phyloP scores from a whole-genome alignment of 495 filamentous ascomycete genomes.

The Jackrogersella multiformis region DNA sequence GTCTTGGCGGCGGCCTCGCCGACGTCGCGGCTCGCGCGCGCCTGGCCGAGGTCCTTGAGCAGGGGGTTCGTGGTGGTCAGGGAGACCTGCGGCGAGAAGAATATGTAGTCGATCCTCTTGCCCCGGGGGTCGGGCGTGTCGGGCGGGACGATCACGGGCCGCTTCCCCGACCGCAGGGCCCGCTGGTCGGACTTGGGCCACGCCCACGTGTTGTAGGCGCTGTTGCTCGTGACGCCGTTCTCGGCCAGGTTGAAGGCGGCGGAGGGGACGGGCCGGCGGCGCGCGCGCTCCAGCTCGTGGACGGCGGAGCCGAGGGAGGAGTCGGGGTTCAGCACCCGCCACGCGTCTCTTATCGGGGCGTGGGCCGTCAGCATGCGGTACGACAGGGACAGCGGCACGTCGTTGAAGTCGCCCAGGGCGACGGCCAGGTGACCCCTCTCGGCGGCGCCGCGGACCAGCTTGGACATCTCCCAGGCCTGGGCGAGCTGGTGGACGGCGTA shows the following conservation, averaged over 20 bases:
- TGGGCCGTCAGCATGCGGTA: slow-evolving; percentile 83
- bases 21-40: slow-evolving; percentile 28
- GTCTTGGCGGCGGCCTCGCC: slow-evolving; percentile 36
- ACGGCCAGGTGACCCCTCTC: slow-evolving; percentile 87
- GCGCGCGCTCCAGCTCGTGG: slow-evolving; percentile 68
- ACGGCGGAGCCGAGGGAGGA: slow-evolving; percentile 76
- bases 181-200: slow-evolving; percentile 74
- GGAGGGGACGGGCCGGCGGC: slow-evolving; percentile 66
- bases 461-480: slow-evolving; percentile 97
- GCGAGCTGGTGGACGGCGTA: slow-evolving; percentile 90
- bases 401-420: slow-evolving; percentile 93
- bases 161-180: slow-evolving; percentile 61
- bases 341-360: slow-evolving; percentile 81
- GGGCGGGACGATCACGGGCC: slow-evolving; percentile 60
- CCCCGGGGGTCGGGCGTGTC: slow-evolving; percentile 73
- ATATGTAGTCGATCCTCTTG: slow-evolving; percentile 96
- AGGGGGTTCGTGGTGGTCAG: slow-evolving; percentile 37
- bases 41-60: slow-evolving; percentile 14
- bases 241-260: slow-evolving; percentile 77
- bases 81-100: slow-evolving; percentile 54
- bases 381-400: slow-evolving; percentile 87
- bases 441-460: slow-evolving; percentile 84
- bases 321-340: slow-evolving; percentile 81
- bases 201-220: slow-evolving; percentile 89
- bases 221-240: slow-evolving; percentile 90